These are phyloP conservation scores for Chernovozyma aurita DNA, from an alignment of 1,139 yeast species.

Conservation along the genomic window DNA sequence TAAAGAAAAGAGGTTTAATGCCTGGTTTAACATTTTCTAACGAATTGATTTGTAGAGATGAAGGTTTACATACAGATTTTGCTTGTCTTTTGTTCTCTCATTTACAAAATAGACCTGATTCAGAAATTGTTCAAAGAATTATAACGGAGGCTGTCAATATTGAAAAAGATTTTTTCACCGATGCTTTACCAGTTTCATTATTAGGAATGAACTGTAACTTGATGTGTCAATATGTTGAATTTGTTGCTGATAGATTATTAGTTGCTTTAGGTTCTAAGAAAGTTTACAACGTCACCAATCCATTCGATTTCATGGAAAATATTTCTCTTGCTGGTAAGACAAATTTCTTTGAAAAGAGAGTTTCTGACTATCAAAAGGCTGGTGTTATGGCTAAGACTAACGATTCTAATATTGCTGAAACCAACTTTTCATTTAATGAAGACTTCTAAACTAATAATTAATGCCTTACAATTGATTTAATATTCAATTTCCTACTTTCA, in stretches of 20 bases:
- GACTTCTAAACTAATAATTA: slow-evolving; percentile 32
- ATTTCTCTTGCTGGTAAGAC: slow-evolving; percentile 97
- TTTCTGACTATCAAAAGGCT: slow-evolving; percentile 97
- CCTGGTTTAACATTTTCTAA: slow-evolving; percentile 97
- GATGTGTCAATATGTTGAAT: slow-evolving; percentile 97
- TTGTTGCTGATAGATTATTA: slow-evolving; percentile 91
- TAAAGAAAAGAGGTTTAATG: slow-evolving; percentile 96
- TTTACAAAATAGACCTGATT: slow-evolving; percentile 81
- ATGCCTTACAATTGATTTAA: slow-evolving; percentile 1
- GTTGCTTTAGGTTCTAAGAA: slow-evolving; percentile 88
- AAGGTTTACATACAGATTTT: slow-evolving; percentile 97
- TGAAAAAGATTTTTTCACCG: slow-evolving; percentile 91
- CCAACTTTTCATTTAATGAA: slow-evolving; percentile 44
- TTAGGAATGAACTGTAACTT: slow-evolving; percentile 90
- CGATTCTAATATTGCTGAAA: slow-evolving; percentile 24
- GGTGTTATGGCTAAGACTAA: slow-evolving; percentile 78
- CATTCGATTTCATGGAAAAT: slow-evolving; percentile 98
- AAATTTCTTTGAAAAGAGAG: slow-evolving; percentile 98
- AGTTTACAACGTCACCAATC: slow-evolving; percentile 82
- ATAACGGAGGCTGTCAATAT: slow-evolving; percentile 93
- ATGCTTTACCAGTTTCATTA: slow-evolving; percentile 85
- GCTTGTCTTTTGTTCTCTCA: slow-evolving; percentile 94
- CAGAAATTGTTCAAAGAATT: slow-evolving; percentile 72
- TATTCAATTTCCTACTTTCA: background rate
- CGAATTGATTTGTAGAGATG: slow-evolving; percentile 96